Percentiles rank a stretch among this genome's conserved stretches.
These are phyloP conservation scores for Chalciporus pseudorubinellus DNA, from an alignment of 768 basidiomycete species.

Conservation along the genomic window DNA sequence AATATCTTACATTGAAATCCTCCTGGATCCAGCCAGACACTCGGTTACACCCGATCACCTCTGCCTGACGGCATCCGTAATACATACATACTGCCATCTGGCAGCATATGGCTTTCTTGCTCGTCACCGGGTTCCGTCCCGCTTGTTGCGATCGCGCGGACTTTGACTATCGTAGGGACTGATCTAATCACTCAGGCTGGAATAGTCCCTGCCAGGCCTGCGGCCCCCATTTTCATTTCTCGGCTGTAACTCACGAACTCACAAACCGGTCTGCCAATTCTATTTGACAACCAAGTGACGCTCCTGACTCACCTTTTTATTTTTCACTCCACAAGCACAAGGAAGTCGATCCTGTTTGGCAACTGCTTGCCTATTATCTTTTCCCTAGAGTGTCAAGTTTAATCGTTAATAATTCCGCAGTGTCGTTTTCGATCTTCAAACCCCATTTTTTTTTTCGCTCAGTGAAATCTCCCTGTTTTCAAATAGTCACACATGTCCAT, in stretches of 20 bases:
- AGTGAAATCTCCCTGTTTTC: slow-evolving; percentile 1
- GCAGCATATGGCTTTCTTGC: slow-evolving; percentile 23
- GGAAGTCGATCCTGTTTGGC: slow-evolving; percentile 22
- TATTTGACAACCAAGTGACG: slow-evolving; percentile 8
- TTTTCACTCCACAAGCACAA: background rate
- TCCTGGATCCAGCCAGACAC: background rate
- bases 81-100: too few species aligned
- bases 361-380: slow-evolving; percentile 19
- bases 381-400: slow-evolving; percentile 18
- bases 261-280: slow-evolving; percentile 3
- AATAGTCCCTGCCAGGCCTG: slow-evolving; percentile 11
- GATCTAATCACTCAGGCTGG: slow-evolving; percentile 27
- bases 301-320: background rate
- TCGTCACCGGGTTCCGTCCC: slow-evolving; percentile 31
- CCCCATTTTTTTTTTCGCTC: slow-evolving; percentile 5
- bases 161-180: slow-evolving; percentile 14
- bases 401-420: slow-evolving; percentile 20
- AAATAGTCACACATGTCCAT: slow-evolving; percentile 22
- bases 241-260: slow-evolving; percentile 15
- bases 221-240: slow-evolving; percentile 17
- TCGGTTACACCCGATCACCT: slow-evolving; percentile 29
- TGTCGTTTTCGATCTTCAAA: slow-evolving; percentile 24
- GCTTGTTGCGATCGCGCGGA: slow-evolving; percentile 26
- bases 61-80: slow-evolving; percentile 25
- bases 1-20: slow-evolving; percentile 14